Evolutionary conservation across 805 yeast species (phyloP), one percentile per base, ranked within the genome.

Genomic region (Candida incommunis): DNA sequence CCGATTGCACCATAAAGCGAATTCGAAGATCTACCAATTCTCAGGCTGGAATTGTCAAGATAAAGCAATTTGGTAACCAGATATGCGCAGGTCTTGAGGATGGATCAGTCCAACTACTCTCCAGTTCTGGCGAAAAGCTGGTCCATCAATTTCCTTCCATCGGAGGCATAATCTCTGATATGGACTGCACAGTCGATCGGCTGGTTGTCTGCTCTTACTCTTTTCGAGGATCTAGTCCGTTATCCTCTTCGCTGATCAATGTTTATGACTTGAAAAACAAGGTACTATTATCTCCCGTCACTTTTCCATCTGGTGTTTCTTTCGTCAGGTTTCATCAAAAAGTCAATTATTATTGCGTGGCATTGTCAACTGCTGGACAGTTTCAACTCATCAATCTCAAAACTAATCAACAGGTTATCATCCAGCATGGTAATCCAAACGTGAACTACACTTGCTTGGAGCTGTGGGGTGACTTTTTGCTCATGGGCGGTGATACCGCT

Each of bases 231-330:
- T 77, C 78, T 42, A 67, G 4, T 68, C 68, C 45, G 18, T 62
- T 71, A 18, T 69, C 76, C 5, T 97, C 92, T 57, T 90, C 95
- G 0, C 70, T 90, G 49, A 87, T 90, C 20, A 80, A 80, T 51
- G 77, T 86, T 20, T 86, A 76, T 59, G 97, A 92, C 60, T 60
- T 85, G 24, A 71, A 94, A 49, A 73, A 77, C 46, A 68, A 83
- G 75, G 72, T 75, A 44, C 72, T 87, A 1, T 62, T 80, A 45
- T 68, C 94, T 0, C 96, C 96, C 2, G 69, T 90, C 4, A 76
- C 96, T 3, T 86, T 87, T 55, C 87, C 92, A 0, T 80, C 87
- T 0, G 96, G 96, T 11, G 96, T 97, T 0, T 71, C 82, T 7
- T 82, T 74, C 57, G 92, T 82, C 1, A 71, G 82, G 42, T 69